These are phyloP conservation scores for Nakazawaea pomicola DNA, from an alignment of 805 yeast species.

Conservation along the genomic window DNA sequence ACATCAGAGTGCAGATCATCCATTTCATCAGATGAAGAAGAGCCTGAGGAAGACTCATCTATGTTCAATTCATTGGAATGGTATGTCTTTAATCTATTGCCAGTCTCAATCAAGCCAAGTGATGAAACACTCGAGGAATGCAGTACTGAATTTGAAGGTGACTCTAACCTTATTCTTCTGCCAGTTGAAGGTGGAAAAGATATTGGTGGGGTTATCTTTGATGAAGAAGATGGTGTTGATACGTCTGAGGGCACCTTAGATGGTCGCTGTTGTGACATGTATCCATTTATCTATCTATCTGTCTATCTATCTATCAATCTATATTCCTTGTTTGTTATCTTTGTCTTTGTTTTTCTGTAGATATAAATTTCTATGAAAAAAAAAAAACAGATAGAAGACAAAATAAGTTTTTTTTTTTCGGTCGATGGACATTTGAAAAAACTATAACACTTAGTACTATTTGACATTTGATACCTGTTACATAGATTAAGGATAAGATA, in stretches of 20 bases:
- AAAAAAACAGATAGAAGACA: no score
- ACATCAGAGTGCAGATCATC: conserved; percentile 4
- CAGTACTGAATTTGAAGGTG: conserved; percentile 3
- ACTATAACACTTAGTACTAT: no score
- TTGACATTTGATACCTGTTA: no score
- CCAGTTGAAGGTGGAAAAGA: no score
- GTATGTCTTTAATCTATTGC: background rate
- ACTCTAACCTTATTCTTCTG: background rate
- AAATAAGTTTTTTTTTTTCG: no score
- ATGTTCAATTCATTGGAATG: background rate
- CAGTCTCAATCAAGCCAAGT: conserved; percentile 9
- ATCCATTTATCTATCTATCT: no score
- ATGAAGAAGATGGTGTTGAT: background rate
- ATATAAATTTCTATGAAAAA: background rate
- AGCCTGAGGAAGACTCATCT: background rate
- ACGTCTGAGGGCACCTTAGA: background rate
- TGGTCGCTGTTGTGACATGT: background rate
- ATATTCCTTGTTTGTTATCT: background rate
- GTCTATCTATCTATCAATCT: no score
- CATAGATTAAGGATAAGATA: background rate
- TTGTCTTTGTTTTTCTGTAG: background rate
- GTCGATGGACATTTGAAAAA: no score
- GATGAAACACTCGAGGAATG: conserved; percentile 13
- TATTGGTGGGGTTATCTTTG: conserved; percentile 3
- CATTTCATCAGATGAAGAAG: conserved; percentile 5